Base-by-base conservation (phyloP, 371 early-diverging fungal species). In the Actinomucor elegans region DNA sequence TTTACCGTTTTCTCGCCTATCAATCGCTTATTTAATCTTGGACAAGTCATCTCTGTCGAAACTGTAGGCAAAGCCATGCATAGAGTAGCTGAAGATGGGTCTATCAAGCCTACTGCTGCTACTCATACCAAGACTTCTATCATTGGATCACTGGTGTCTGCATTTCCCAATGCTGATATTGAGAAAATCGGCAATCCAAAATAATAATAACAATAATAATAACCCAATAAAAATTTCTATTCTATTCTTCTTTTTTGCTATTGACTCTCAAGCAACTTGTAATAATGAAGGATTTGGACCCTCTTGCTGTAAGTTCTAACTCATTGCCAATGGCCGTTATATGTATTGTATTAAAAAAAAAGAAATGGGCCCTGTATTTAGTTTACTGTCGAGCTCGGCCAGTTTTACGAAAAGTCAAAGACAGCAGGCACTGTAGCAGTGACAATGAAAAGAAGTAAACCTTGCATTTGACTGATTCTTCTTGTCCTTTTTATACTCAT, bases 301-400 rank as follows among this genome's bases (percentile, higher is more conserved):
- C 69, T 10, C 48, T 64, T 36, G 44, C 67, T 38, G 75, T 75
- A 63, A 55, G 63, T 32, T 12, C n/a, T n/a, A n/a, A n/a, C n/a
- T 20, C 24, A 9, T 6, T 32, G 10, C 10, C 35, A 31, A 21
- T 18, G 23, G 2, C 7, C 28, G 11, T 31, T 31, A 33, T 26
- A 8, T 17, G n/a, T 18, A 14, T 18, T 24, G 34, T 44, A 18
- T 33, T n/a, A 45, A 18, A 20, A 18, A 21, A 11, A 2, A 38
- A 27, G 28, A 36, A 14, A 15, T 15, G 24, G 47, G 35, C 24
- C 20, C 8, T 23, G 11, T 15, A 36, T 46, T 23, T 52, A 73
- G 74, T 74, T 74, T 50, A 75, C 78, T 8, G 71, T 74, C 29
- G 73, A 74, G 52, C 61, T 75, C n/a, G 78, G 72, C 24, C 60